Base-by-base conservation (phyloP, 768 basidiomycete genomes). In the Asterophora parasitica region DNA sequence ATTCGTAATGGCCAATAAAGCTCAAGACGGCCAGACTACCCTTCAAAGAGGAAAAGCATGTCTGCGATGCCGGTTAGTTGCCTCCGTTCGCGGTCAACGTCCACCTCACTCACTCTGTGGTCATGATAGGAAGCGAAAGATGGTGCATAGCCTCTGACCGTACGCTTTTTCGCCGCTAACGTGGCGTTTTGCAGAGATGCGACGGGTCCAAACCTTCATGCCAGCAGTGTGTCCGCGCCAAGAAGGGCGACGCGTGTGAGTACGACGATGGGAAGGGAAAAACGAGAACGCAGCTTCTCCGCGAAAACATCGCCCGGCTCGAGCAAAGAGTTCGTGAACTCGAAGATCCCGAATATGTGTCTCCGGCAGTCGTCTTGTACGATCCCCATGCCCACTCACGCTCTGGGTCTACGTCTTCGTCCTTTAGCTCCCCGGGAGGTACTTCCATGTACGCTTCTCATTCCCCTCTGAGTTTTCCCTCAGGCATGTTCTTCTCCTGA, bases 261-360 rank as follows among this genome's bases (percentile, higher is more conserved):
- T 90, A 89, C 61, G 88, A 90, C 56, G 88, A 90, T 65, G 88
- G 88, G 19, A 87, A 84, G 69, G 84, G 85, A 41, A 89, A 88
- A 70, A 88, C 85, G 37, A 75, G 86, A 51, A 89, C 88, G 0
- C 87, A 89, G 58, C 63, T 88, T 42, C 75, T 90, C 48, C 81
- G 85, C 48, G 88, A 90, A 61, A 85, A 83, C 58, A 85, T 90
- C 53, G 71, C 73, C 36, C 80, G 80, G 32, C 79, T 89, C 47
- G 86, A 90, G 62, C 72, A 80, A 37, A 71, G 86, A 48, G 77
- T 89, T 52, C 73, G 76, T 42, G 85, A 89, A 56, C 80, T 89
- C 51, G 86, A 88, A 63, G 83, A 81, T 68, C 81, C 85, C 0
- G 85, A 86, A 50, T 80, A 82, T 58, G 68, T 80, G 6, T 79